Evolutionary conservation across 2,329 filamentous ascomycete species (phyloP), one percentile per base, ranked within the genome.

Genomic region (Pseudocercospora ulei): DNA sequence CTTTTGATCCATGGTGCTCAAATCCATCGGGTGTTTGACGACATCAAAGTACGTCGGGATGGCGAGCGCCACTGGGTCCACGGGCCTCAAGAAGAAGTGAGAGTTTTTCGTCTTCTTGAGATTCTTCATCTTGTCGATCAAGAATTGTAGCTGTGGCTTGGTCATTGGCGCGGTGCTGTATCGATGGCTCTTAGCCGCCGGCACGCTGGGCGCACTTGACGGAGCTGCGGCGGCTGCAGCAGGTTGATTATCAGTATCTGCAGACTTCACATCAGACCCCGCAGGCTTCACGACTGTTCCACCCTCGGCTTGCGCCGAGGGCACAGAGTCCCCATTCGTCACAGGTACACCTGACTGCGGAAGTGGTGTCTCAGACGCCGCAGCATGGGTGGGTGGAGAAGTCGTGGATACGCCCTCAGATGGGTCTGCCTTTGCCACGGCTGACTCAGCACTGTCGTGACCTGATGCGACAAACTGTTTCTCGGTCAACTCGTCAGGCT

Each of bases 91-190:
- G 65, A 94, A 96, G 38, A 80, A 73, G 4, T 65, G 64, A 1
- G 88, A 83, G 43, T 79, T 76, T 58, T 88, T 85, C 30, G 84
- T 87, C 63, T 93, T 90, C 66, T 92, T 93, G 40, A 88, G 70
- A 36, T 80, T 78, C 19, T 76, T 79, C 35, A 88, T 65, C 19
- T 78, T 70, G 45, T 76, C 75, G 20, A 78, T 64, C 27, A 82
- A 68, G 50, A 76, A 78, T 36, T 73, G 73, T 40, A 68, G 69
- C 50, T 82, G 76, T 37, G 69, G 68, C 1, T 64, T 53, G 1
- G 78, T 78, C 38, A 85, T 72, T 1, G 66, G 59, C 31, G 67
- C 49, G 6, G 54, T 63, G 35, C 62, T 59, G 50, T 59, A 51
- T 50, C 54, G 22, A 43, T 56, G 33, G 29, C 42, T 50, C 9